These are phyloP conservation scores for Salicornia ramosissima DNA, from an alignment of 148 eudicot genomes.

Conservation along the genomic window DNA sequence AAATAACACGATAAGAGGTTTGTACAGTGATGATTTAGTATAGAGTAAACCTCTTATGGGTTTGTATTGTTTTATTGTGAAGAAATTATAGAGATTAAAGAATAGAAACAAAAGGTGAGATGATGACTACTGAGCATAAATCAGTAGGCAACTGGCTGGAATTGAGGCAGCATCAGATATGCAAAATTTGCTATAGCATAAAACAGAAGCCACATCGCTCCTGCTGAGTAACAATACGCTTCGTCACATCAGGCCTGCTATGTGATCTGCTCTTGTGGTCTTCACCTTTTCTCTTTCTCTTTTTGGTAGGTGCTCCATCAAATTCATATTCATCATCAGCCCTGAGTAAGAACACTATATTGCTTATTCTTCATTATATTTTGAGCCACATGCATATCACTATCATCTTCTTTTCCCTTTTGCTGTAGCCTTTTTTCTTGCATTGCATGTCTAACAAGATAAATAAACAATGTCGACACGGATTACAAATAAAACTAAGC, in stretches of 20 bases:
- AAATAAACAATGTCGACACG: not conserved
- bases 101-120: not conserved
- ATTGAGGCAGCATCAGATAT: slow-evolving; percentile 74
- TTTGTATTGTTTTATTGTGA: too few species aligned
- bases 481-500: slow-evolving; percentile 5
- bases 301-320: slow-evolving; percentile 70
- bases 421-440: slow-evolving; percentile 47
- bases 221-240: slow-evolving; percentile 74
- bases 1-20: too few species aligned
- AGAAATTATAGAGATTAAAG: too few species aligned
- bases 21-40: too few species aligned
- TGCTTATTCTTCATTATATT: slow-evolving; percentile 56
- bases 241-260: slow-evolving; percentile 34
- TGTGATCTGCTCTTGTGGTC: slow-evolving; percentile 35
- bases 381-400: slow-evolving; percentile 73
- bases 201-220: slow-evolving; percentile 89
- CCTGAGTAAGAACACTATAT: slow-evolving; percentile 43
- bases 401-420: slow-evolving; percentile 70
- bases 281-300: slow-evolving; percentile 49
- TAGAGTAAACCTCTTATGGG: too few species aligned
- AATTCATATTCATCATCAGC: slow-evolving; percentile 96
- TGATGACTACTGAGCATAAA: not conserved
- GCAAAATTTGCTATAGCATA: slow-evolving; percentile 91
- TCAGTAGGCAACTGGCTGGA: slow-evolving; percentile 55
- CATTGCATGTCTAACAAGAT: slow-evolving; percentile 41